Conservation (phyloP, 192 early-diverging fungal species). For the Coemansia sp. region DNA sequence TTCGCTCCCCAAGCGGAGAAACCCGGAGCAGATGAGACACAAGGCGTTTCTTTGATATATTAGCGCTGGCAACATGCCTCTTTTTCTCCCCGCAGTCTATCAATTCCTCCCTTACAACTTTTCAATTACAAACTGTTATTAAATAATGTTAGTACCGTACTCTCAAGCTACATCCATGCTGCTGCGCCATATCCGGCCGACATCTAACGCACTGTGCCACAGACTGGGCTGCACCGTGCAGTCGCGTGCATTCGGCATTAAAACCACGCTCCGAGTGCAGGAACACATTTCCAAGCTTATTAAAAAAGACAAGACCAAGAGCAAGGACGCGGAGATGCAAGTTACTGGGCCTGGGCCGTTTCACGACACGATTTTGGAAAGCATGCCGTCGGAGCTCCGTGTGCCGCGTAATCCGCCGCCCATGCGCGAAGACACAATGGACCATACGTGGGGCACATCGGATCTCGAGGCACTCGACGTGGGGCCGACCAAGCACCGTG, state of each 20-base stretch:
- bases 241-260: conserved; percentile 44
- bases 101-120: too few species aligned
- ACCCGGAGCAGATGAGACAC: neutral
- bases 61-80: neutral
- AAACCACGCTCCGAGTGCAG: conserved; percentile 47
- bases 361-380: conserved; percentile 23
- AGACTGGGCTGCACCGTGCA: conserved; percentile 11
- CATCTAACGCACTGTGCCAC: neutral
- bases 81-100: neutral
- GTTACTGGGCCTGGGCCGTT: conserved; percentile 24
- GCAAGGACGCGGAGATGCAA: conserved; percentile 16
- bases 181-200: conserved; percentile 7
- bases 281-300: conserved; percentile 40
- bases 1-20: neutral
- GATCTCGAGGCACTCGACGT: conserved; percentile 65
- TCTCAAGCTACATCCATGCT: neutral
- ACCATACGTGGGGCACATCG: conserved; percentile 52
- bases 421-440: conserved; percentile 64
- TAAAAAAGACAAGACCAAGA: conserved; percentile 19
- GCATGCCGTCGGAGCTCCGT: conserved; percentile 48
- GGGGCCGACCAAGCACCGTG: conserved; percentile 61
- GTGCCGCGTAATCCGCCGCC: conserved; percentile 51
- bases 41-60: neutral
- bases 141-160: neutral
- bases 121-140: too few species aligned